Evolutionary conservation across 805 yeast genomes (phyloP).

Genomic region (Blastobotrys mokoenaii): DNA sequence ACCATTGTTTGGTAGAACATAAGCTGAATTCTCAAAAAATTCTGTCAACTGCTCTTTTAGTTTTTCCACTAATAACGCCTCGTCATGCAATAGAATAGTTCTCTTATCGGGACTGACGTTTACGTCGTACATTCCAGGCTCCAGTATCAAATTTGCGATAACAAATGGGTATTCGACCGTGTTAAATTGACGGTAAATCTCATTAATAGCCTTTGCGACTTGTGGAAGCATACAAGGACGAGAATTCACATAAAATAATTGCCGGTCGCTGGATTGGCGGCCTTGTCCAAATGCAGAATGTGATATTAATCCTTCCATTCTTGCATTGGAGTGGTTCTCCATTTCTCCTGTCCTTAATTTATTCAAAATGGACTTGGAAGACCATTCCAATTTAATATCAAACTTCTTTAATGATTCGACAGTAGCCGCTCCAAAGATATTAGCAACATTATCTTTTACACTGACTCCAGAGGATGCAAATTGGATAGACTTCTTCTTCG

Average conservation of each 20-base stretch:
- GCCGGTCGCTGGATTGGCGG: slow-evolving; percentile 64
- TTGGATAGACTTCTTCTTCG: slow-evolving; percentile 44
- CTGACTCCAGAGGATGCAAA: slow-evolving; percentile 46
- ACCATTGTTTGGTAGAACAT: not conserved
- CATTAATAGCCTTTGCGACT: slow-evolving; percentile 55
- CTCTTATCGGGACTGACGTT: slow-evolving; percentile 92
- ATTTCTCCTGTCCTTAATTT: slow-evolving; percentile 10
- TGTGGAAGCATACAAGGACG: slow-evolving; percentile 62
- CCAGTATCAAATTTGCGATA: slow-evolving; percentile 49
- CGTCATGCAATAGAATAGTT: slow-evolving; percentile 59
- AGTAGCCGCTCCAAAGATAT: slow-evolving; percentile 64
- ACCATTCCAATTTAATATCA: slow-evolving; percentile 24
- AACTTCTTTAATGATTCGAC: slow-evolving; percentile 49
- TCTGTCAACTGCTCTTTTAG: slow-evolving; percentile 29
- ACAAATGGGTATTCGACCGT: slow-evolving; percentile 66
- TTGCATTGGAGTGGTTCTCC: not conserved
- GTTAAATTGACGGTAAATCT: slow-evolving; percentile 64
- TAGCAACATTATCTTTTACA: slow-evolving; percentile 50
- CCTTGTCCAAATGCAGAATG: slow-evolving; percentile 75
- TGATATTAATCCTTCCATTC: slow-evolving; percentile 58
- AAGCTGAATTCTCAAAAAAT: not conserved
- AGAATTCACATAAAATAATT: slow-evolving; percentile 60
- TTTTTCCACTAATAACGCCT: slow-evolving; percentile 46
- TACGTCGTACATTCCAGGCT: slow-evolving; percentile 49
- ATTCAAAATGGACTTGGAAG: slow-evolving; percentile 9